A percentile compares a stretch with the other conserved stretches of the same genome.
Evolutionary conservation across 768 basidiomycete species (phyloP).

Genomic region (Scleroderma citrinum): DNA sequence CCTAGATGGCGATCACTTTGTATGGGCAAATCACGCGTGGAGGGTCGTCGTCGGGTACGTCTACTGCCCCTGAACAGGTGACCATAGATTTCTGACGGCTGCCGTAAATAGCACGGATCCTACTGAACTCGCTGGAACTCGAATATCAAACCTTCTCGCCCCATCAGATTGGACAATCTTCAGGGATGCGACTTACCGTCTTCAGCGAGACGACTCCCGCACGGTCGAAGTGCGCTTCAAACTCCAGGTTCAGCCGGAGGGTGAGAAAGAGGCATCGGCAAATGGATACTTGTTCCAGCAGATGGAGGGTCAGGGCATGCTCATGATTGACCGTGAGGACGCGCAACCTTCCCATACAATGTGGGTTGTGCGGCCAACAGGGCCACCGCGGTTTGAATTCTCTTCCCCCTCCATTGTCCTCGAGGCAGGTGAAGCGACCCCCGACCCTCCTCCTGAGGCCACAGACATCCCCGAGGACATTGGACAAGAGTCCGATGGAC

Average conservation of each 20-base stretch:
- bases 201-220: conserved; percentile 88
- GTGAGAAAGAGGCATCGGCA: conserved; percentile 47
- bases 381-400: conserved; percentile 62
- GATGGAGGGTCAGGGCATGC: conserved; percentile 98
- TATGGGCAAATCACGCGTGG: conserved; percentile 98
- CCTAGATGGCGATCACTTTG: conserved; percentile 89
- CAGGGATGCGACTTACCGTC: conserved; percentile 74
- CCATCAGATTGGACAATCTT: conserved; percentile 80
- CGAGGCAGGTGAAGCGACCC: conserved; percentile 39
- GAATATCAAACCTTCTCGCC: conserved; percentile 77
- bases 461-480: conserved; percentile 34
- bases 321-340: conserved; percentile 90
- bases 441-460: conserved; percentile 33
- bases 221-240: conserved; percentile 91
- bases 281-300: conserved; percentile 59
- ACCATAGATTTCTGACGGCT: conserved; percentile 7
- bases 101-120: conserved; percentile 63
- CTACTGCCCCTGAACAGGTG: not conserved
- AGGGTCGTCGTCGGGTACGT: conserved; percentile 82
- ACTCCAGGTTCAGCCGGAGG: conserved; percentile 64
- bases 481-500: conserved; percentile 46
- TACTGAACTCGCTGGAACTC: conserved; percentile 67
- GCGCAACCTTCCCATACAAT: conserved; percentile 90
- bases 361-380: conserved; percentile 92
- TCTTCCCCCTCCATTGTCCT: conserved; percentile 57